Evolutionary conservation across 768 basidiomycete genomes (phyloP), one percentile per base, ranked within the genome.

Genomic region (Lactarius hatsudake): DNA sequence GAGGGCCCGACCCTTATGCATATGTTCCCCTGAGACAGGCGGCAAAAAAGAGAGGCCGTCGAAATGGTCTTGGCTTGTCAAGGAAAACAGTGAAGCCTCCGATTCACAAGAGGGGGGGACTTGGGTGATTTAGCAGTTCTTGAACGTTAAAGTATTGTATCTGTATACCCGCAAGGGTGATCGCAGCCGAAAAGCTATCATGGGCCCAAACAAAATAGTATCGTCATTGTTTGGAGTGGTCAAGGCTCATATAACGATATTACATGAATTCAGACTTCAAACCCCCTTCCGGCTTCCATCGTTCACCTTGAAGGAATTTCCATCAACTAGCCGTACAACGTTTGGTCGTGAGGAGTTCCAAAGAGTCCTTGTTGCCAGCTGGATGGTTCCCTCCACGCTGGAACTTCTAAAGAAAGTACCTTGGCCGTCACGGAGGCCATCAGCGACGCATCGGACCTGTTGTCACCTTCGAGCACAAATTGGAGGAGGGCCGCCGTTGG

Each of bases 1-100:
- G 86, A 51, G 89, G 90, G 18, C 77, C 93, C 62, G 95, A 97
- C 75, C 97, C 97, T 5, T 98, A 94, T 75, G 94, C 93, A 20
- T 99, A 98, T 76, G 75, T 99, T 40, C 81, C 93, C 8, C 80
- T 99, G 62, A 85, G 87, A 26, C 90, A 95, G 75, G 92, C 93
- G 58, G 86, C 90, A 45, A 93, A 91, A 78, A 85, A 83, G 68
- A 79, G 79, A 20, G 84, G 78, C 62, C 71, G 82, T 20, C 77
- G 78, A 10, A 75, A 78, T 48, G 76, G 77, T 55, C 83, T 86
- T 38, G 86, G 89, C 26, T 84, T 92, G 73, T 78, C 85, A 65
- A 65, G 83, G 87, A 67, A 92, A 87, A 75, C 80, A 82, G 71
- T 89, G 74, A 80, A 32, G 10, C n/a, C 32, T 12, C 28, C 15